These are phyloP conservation scores for Picochlorum costavermella DNA, from an alignment of 139 green algal genomes.

Conservation along the genomic window DNA sequence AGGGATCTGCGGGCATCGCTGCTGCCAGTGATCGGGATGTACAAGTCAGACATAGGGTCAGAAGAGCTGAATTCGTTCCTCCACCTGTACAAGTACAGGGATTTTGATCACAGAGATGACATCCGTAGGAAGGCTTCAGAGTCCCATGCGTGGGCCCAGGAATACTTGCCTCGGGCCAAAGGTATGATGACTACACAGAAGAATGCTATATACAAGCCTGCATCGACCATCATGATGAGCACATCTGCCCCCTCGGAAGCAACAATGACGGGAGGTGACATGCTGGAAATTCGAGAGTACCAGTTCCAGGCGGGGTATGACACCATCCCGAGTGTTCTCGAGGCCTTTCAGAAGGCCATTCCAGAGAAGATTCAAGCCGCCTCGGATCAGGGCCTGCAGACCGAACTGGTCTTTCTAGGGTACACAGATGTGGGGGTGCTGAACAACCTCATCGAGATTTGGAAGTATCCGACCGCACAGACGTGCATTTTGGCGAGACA, in stretches of 20 bases:
- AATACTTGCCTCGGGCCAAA: background rate
- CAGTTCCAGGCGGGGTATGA: slow-evolving; percentile 69
- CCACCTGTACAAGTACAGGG: slow-evolving; percentile 26
- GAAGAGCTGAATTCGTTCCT: slow-evolving; percentile 16
- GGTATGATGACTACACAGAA: slow-evolving; percentile 9
- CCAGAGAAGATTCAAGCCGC: slow-evolving; percentile 56
- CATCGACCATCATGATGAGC: slow-evolving; percentile 9
- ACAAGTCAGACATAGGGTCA: too few species aligned
- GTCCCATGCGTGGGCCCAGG: slow-evolving; percentile 9
- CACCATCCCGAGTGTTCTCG: slow-evolving; percentile 54
- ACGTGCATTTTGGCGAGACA: slow-evolving; percentile 52
- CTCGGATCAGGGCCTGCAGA: slow-evolving; percentile 16
- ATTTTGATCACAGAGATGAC: slow-evolving; percentile 23
- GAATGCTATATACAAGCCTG: slow-evolving; percentile 15
- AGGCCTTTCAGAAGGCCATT: slow-evolving; percentile 47
- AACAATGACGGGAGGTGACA: slow-evolving; percentile 11
- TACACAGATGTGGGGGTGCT: slow-evolving; percentile 52
- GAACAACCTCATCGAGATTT: slow-evolving; percentile 60
- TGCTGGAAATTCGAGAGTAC: slow-evolving; percentile 68
- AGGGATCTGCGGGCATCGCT: too few species aligned
- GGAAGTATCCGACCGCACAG: slow-evolving; percentile 56
- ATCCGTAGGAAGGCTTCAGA: slow-evolving; percentile 3
- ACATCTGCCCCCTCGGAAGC: too few species aligned
- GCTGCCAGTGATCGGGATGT: too few species aligned
- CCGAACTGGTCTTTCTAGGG: slow-evolving; percentile 55